Evolutionary conservation across 805 yeast species (phyloP).

Genomic region (Saccharomycopsis vini): DNA sequence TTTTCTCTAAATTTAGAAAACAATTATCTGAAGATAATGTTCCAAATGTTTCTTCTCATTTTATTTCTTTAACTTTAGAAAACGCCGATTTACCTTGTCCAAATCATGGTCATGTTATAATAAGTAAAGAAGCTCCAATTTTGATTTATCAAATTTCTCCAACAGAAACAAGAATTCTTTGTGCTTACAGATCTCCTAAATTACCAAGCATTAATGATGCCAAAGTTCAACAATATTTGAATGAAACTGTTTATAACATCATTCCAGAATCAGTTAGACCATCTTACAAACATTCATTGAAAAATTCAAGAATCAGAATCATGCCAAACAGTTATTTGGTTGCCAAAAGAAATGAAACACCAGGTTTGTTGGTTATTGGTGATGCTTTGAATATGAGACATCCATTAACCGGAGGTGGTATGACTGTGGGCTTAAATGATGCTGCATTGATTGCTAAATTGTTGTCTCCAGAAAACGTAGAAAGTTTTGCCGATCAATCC

Average conservation of each 20-base stretch:
- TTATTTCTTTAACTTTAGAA: constrained; percentile 71
- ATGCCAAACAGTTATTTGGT: constrained; percentile 94
- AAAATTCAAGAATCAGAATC: constrained; percentile 50
- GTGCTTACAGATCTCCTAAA: constrained; percentile 70
- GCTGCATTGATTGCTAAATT: constrained; percentile 59
- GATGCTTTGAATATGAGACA: constrained; percentile 97
- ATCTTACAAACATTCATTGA: constrained; percentile 58
- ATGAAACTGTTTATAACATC: constrained; percentile 49
- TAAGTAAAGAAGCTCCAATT: constrained; percentile 75
- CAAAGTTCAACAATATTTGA: constrained; percentile 53
- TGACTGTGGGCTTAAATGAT: constrained; percentile 95
- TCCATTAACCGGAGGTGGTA: constrained; percentile 98
- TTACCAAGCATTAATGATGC: constrained; percentile 58
- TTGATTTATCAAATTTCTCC: constrained; percentile 81
- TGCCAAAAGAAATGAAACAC: constrained; percentile 59
- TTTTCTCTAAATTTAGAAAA: constrained; percentile 84
- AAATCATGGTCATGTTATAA: constrained; percentile 80
- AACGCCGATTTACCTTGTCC: constrained; percentile 70
- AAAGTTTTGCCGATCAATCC: constrained; percentile 49
- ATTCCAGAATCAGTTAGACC: constrained; percentile 61
- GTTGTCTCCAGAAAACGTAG: constrained; percentile 44
- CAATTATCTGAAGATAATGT: constrained; percentile 50
- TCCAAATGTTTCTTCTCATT: constrained; percentile 72
- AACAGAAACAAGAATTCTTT: constrained; percentile 75
- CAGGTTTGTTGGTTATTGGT: constrained; percentile 78